Evolutionary conservation across 2,329 filamentous ascomycete genomes (phyloP).

Genomic region (Talaromyces amestolkiae): DNA sequence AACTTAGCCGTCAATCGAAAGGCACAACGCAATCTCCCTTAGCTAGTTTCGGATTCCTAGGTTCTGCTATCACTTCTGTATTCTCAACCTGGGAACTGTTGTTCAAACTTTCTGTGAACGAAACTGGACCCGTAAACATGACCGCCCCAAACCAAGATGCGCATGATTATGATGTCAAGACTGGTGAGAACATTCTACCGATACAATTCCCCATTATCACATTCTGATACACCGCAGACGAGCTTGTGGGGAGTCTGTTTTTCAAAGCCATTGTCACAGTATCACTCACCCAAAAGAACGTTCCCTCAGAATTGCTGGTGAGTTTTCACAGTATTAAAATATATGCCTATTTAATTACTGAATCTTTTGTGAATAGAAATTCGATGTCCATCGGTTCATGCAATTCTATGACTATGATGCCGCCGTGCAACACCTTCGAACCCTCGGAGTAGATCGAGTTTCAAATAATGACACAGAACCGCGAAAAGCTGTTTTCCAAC

Average conservation of each 20-base stretch:
- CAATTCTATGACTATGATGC: neutral
- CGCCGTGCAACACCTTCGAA: neutral
- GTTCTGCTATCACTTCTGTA: neutral
- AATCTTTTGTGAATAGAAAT: neutral
- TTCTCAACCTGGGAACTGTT: neutral
- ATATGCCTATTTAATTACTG: neutral
- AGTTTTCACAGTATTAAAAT: neutral
- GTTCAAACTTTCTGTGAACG: neutral
- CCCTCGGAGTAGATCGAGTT: neutral
- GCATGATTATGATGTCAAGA: neutral
- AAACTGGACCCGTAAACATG: neutral
- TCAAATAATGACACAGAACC: neutral
- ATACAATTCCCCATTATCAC: neutral
- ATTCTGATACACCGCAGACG: neutral
- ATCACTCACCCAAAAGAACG: neutral
- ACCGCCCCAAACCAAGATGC: neutral
- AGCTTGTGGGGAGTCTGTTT: neutral
- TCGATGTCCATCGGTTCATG: neutral
- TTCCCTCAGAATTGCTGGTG: neutral
- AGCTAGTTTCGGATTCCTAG: neutral
- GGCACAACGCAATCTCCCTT: neutral
- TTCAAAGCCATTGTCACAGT: neutral
- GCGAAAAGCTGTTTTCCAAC: neutral
- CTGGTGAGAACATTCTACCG: neutral
- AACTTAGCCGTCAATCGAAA: neutral